Conservation (phyloP, 345 rosid genomes). For the Ailanthus altissimus region DNA sequence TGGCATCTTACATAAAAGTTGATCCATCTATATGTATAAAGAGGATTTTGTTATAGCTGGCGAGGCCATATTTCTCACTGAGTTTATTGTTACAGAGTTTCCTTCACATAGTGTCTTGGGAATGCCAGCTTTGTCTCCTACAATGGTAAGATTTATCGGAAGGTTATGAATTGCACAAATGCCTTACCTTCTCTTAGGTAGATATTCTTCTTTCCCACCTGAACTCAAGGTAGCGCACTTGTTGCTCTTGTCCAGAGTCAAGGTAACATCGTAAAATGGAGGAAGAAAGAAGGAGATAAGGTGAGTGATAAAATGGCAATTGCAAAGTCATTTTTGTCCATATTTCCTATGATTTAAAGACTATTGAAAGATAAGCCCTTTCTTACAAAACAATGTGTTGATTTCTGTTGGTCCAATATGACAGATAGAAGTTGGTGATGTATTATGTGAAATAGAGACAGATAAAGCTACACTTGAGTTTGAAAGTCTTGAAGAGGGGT, state of each 20-base stretch:
- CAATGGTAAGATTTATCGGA: slow-evolving; percentile 65
- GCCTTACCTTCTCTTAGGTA: slow-evolving; percentile 9
- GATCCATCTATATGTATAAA: background rate
- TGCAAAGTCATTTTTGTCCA: background rate
- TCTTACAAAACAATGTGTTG: slow-evolving; percentile 20
- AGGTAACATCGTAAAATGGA: slow-evolving; percentile 90
- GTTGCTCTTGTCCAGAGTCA: slow-evolving; percentile 69
- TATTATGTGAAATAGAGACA: slow-evolving; percentile 93
- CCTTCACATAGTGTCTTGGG: slow-evolving; percentile 64
- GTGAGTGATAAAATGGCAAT: slow-evolving; percentile 40
- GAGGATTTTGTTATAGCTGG: background rate
- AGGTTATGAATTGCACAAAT: background rate
- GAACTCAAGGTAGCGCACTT: slow-evolving; percentile 30
- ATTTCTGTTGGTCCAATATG: slow-evolving; percentile 30
- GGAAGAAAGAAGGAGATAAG: slow-evolving; percentile 96
- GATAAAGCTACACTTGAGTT: slow-evolving; percentile 95
- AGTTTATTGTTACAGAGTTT: slow-evolving; percentile 48
- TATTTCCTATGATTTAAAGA: slow-evolving; percentile 19
- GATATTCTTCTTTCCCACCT: slow-evolving; percentile 22
- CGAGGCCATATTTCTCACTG: background rate
- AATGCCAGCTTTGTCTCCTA: slow-evolving; percentile 99
- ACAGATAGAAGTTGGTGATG: slow-evolving; percentile 94
- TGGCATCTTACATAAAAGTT: background rate
- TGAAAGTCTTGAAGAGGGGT: slow-evolving; percentile 99
- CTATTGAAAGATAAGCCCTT: slow-evolving; percentile 20